These are phyloP conservation scores for Lachnellula cervina DNA, from an alignment of 2,329 filamentous ascomycete genomes.

Conservation along the genomic window DNA sequence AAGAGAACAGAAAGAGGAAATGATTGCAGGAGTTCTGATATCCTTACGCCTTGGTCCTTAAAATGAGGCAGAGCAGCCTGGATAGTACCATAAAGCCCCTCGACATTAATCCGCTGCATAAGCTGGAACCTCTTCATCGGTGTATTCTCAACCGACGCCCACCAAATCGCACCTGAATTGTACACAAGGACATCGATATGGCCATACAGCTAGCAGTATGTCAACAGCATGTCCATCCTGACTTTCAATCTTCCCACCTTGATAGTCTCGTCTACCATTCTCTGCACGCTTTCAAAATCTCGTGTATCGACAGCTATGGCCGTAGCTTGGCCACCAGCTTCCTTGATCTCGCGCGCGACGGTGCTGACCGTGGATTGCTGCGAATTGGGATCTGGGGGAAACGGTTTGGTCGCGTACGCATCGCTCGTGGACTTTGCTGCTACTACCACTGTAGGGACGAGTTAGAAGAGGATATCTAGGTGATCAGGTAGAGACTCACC, in stretches of 20 bases:
- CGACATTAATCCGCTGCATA: constrained; percentile 70
- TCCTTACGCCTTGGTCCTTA: constrained; percentile 34
- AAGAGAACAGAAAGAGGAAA: too few relatives aligned
- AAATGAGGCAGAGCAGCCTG: constrained; percentile 67
- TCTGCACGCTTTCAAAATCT: constrained; percentile 53
- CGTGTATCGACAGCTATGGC: constrained; percentile 69
- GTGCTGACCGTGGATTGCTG: constrained; percentile 72
- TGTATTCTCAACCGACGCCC: constrained; percentile 68
- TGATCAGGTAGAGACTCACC: constrained; percentile 41
- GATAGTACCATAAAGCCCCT: constrained; percentile 69
- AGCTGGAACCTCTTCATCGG: constrained; percentile 71
- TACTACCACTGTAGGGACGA: constrained; percentile 46
- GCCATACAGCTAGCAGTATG: constrained; percentile 10
- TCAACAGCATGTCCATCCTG: constrained; percentile 16
- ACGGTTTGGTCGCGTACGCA: constrained; percentile 49
- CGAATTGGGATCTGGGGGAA: constrained; percentile 75
- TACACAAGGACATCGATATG: constrained; percentile 73
- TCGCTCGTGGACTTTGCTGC: constrained; percentile 71
- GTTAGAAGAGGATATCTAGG: neutral
- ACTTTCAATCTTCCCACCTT: constrained; percentile 27
- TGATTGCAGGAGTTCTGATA: too few relatives aligned
- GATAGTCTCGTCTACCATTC: constrained; percentile 55
- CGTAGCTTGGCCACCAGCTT: constrained; percentile 58
- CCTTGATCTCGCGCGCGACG: constrained; percentile 67
- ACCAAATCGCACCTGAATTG: constrained; percentile 83